Conservation (phyloP, 495 filamentous ascomycete species). For the Parathielavia hyrcaniae region DNA sequence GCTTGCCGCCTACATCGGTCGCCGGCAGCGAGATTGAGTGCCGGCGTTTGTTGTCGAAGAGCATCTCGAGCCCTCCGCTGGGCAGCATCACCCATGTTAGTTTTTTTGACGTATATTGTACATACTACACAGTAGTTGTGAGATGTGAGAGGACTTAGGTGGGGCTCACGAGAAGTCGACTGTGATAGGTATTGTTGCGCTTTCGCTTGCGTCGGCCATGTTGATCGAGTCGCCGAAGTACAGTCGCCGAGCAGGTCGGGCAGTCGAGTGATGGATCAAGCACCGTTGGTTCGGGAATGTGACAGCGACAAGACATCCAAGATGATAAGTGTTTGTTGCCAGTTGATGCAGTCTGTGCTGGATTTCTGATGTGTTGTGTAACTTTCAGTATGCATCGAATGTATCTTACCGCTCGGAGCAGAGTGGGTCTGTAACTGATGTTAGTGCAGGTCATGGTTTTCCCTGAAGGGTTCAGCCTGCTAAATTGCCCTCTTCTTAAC, state of each 20-base stretch:
- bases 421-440: no score
- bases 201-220: slow-evolving; percentile 16
- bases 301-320: no score
- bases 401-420: no score
- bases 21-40: slow-evolving; percentile 63
- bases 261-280: background rate
- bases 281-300: no score
- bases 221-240: background rate
- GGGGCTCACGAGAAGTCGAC: slow-evolving; percentile 36
- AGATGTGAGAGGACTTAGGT: slow-evolving; percentile 4
- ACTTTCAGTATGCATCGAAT: no score
- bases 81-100: slow-evolving; percentile 11
- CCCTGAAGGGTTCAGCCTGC: no score
- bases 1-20: slow-evolving; percentile 49
- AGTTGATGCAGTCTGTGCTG: no score
- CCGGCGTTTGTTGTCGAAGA: slow-evolving; percentile 76
- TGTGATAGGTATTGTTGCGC: slow-evolving; percentile 29
- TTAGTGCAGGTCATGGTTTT: no score
- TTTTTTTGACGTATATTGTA: background rate
- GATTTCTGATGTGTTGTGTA: no score
- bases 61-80: slow-evolving; percentile 91
- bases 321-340: no score
- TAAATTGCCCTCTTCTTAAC: no score
- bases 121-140: no score
- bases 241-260: background rate